Evolutionary conservation across 371 early-diverging fungal genomes (phyloP).

Genomic region (Saksenaea oblongispora): DNA sequence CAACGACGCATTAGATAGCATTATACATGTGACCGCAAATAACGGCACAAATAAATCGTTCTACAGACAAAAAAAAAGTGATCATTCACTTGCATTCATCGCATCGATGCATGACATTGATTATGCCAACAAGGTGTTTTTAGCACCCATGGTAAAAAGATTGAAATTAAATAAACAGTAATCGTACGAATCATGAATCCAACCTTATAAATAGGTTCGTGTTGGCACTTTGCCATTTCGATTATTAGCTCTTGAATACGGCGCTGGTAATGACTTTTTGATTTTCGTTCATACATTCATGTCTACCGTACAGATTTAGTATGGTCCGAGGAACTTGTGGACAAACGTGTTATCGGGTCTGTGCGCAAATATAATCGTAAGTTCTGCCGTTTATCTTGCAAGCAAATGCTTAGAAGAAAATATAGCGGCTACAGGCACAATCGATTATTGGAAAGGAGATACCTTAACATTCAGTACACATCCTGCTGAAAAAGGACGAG

Average conservation of each 20-base stretch:
- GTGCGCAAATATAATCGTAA: slow-evolving; percentile 73
- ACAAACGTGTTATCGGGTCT: slow-evolving; percentile 82
- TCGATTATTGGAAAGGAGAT: slow-evolving; percentile 65
- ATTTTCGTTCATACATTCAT: neutral
- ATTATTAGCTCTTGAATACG: slow-evolving; percentile 80
- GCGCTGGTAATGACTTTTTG: slow-evolving; percentile 70
- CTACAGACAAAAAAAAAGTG: neutral
- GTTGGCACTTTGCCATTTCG: slow-evolving; percentile 90
- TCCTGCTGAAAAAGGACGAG: slow-evolving; percentile 60
- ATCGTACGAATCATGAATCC: neutral
- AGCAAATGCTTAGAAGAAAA: neutral
- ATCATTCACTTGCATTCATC: neutral
- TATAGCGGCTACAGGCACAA: slow-evolving; percentile 65
- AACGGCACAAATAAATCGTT: too few species aligned
- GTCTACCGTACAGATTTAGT: slow-evolving; percentile 70
- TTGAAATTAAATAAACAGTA: neutral
- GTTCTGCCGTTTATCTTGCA: neutral
- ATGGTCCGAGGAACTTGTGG: slow-evolving; percentile 91
- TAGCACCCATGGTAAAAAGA: slow-evolving; percentile 86
- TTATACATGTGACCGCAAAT: too few species aligned
- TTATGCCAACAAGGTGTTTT: slow-evolving; percentile 66
- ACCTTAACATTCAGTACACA: slow-evolving; percentile 67
- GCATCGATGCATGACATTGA: slow-evolving; percentile 24
- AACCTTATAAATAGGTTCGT: slow-evolving; percentile 57
- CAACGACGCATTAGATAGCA: too few species aligned